Percentiles rank a stretch among this genome's conserved stretches.
phyloP scores from a whole-genome alignment of 2,329 filamentous ascomycete genomes.

The Grosmannia clavigera region DNA sequence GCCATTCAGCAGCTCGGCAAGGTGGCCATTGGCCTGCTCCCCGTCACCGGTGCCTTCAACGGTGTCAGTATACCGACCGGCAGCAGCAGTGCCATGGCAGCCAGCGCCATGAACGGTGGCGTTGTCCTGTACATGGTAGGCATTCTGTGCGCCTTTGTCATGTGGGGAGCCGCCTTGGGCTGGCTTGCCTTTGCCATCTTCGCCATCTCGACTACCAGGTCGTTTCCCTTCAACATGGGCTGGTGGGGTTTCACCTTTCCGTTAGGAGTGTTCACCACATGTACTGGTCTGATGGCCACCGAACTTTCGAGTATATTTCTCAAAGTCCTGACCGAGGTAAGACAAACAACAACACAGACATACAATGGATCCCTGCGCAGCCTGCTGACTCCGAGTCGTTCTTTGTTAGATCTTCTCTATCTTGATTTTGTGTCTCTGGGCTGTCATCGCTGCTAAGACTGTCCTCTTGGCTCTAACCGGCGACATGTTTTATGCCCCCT shows the following conservation, averaged over 20 bases:
- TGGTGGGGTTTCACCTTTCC: constrained; percentile 29
- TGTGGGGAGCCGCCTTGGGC: constrained; percentile 22
- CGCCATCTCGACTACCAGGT: constrained; percentile 20
- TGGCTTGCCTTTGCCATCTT: constrained; percentile 23
- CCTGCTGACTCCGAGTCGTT: neutral
- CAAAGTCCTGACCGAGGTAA: constrained; percentile 21
- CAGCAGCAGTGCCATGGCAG: constrained; percentile 23
- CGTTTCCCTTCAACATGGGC: constrained; percentile 24
- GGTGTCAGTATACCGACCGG: constrained; percentile 1
- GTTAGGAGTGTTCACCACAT: constrained; percentile 26
- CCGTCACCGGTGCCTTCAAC: constrained; percentile 25
- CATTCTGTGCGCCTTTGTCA: constrained; percentile 20
- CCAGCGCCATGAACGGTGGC: constrained; percentile 28
- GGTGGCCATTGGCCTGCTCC: constrained; percentile 22
- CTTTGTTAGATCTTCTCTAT: constrained; percentile 25
- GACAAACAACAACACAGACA: neutral
- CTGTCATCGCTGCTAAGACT: constrained; percentile 27
- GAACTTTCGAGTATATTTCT: constrained; percentile 32
- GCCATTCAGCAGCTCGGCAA: constrained; percentile 30
- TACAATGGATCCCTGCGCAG: neutral
- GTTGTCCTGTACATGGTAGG: constrained; percentile 43
- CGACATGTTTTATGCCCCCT: constrained; percentile 33
- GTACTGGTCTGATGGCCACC: constrained; percentile 25
- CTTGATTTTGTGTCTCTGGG: constrained; percentile 28
- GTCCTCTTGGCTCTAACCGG: constrained; percentile 24